These are phyloP conservation scores for Lachnellula arida DNA, from an alignment of 2,329 filamentous ascomycete species.

Conservation along the genomic window DNA sequence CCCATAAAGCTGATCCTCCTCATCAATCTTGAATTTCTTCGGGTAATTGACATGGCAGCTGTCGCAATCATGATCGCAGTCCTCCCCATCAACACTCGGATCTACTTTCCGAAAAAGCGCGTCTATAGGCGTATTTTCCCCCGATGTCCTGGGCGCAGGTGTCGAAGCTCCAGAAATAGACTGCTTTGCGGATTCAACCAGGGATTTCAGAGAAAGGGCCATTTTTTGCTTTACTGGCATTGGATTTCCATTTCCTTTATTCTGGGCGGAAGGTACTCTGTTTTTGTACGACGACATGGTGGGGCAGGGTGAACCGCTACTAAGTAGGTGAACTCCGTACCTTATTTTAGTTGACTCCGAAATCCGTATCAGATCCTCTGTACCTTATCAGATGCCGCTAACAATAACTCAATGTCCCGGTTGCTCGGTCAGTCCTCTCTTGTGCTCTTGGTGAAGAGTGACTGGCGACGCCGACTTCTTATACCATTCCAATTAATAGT, in stretches of 20 bases:
- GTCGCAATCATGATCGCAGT: constrained; percentile 82
- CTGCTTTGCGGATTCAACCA: constrained; percentile 24
- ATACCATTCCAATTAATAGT: not conserved
- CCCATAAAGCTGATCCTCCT: constrained; percentile 76
- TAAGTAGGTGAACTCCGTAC: too few species aligned
- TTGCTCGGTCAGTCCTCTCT: too few species aligned
- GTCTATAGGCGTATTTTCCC: constrained; percentile 19
- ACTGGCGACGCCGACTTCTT: not conserved
- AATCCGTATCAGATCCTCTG: constrained; percentile 13
- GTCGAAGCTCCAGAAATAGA: constrained; percentile 25
- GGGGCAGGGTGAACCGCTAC: constrained; percentile 6
- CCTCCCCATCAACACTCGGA: constrained; percentile 77
- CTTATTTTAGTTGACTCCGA: not conserved
- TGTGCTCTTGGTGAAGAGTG: too few species aligned
- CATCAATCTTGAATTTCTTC: constrained; percentile 65
- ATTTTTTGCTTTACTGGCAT: constrained; percentile 17
- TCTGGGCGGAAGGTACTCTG: not conserved
- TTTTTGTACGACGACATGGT: constrained; percentile 11
- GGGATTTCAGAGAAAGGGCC: constrained; percentile 25
- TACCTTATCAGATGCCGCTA: not conserved
- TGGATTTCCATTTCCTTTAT: not conserved
- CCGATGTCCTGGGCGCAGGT: constrained; percentile 20
- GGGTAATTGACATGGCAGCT: constrained; percentile 78
- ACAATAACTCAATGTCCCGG: not conserved
- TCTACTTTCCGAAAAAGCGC: constrained; percentile 69